Base-by-base conservation (phyloP, 495 filamentous ascomycete species). In the Aspergillus baeticus region DNA sequence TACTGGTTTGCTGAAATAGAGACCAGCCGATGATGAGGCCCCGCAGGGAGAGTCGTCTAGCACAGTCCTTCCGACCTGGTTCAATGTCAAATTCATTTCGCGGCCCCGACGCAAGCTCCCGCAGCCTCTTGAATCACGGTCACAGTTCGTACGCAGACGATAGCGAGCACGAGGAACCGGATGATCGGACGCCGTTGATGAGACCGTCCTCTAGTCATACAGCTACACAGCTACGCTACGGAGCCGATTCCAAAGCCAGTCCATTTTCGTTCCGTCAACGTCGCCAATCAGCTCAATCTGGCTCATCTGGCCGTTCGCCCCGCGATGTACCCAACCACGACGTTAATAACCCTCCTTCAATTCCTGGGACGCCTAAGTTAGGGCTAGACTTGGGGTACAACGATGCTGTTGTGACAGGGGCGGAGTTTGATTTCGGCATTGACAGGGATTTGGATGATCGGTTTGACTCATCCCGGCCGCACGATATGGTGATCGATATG, bases 301-400 rank as follows among this genome's bases (percentile, higher is more conserved):
- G 54, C 35, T 70, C 72, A 5, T 75, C 75, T 2, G 64, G 59
- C 54, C 67, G 56, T 48, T 74, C 73, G n/a, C 72, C 68, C 20
- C 65, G 65, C 23, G 63, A 54, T 35, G 61, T 62, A 20, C 58
- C 63, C n/a, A 69, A 66, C 45, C 63, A 91, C 68, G 87, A 96
- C 81, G 82, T 98, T 55, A 98, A 98, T 63, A 96, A 96, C 63
- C 94, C 94, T n/a, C 94, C 94, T 1, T 98, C 94, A 0, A 84
- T 96, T 17, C 94, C 94, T 0, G 84, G 82, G 5, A 87, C 89
- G 17, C 94, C 94, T 0, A 73, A 74, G 45, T 26, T 84, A 55
- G 80, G 82, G 51, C 64, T 75, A 44, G 65, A 81, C 46, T 82
- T 89, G 77, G 86, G 79, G 53, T 95, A 85, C 65, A 88, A 90